Conservation (phyloP, 495 filamentous ascomycete species). For the Baudoinia panamericana region DNA sequence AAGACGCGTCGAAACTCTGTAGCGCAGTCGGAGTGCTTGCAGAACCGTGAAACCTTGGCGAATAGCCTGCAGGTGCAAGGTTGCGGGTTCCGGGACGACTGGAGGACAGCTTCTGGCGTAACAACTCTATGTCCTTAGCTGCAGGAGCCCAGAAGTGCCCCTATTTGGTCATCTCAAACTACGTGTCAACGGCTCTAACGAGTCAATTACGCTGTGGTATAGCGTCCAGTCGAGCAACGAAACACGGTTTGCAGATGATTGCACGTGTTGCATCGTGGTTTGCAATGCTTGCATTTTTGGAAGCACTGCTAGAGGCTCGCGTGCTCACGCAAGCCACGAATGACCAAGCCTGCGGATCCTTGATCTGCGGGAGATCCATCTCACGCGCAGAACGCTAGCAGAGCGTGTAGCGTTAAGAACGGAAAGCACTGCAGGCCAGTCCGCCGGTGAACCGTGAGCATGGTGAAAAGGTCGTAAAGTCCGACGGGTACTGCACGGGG, state of each 20-base stretch:
- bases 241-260: too few species aligned
- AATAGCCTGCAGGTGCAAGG: background rate
- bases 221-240: too few species aligned
- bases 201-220: too few species aligned
- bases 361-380: conserved; percentile 4
- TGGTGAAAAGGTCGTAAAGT: background rate
- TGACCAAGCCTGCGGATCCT: background rate
- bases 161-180: background rate
- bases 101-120: background rate
- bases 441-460: too few species aligned
- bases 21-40: conserved; percentile 8
- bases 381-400: background rate
- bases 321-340: conserved; percentile 1
- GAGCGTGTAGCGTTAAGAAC: too few species aligned
- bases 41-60: conserved; percentile 1
- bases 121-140: background rate
- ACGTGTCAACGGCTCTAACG: background rate
- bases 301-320: background rate
- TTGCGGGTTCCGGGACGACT: background rate
- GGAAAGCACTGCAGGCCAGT: too few species aligned
- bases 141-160: background rate
- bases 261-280: too few species aligned
- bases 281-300: too few species aligned
- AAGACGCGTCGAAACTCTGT: conserved; percentile 12
- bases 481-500: background rate